Evolutionary conservation across 345 rosid genomes (phyloP), one percentile per base, ranked within the genome.

Genomic region (Viola odorata): DNA sequence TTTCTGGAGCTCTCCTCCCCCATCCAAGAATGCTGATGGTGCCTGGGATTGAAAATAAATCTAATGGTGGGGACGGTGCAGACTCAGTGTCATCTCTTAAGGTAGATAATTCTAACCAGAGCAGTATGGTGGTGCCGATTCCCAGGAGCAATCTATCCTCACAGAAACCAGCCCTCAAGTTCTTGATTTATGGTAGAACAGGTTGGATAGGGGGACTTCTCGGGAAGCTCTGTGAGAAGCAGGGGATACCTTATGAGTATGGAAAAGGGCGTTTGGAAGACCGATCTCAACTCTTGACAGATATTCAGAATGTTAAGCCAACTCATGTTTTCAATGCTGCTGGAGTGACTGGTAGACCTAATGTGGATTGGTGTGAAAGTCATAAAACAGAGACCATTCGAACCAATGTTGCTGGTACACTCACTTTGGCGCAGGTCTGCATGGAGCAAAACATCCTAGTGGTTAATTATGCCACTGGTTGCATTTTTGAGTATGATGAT

Each of bases 1-100:
- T 64, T 17, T 40, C 68, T 0, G 68, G 68, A 37, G 68, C 68
- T 11, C 44, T 64, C 37, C 54, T 64, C 6, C 68, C 68, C 11
- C 68, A 64, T 40, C 68, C 68, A 10, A 64, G 68, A 45, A 64
- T 64, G 68, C 61, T 64, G n/a, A 64, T 64, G 68, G 48, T 64
- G 68, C 61, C 68, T 47, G 68, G 68, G 10, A 23, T 23, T 23
- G 32, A 23, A 23, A 23, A 23, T 23, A 23, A 23, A 23, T 23
- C 32, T 23, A 23, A 23, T 23, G 32, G 32, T 23, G 32, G 32
- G 32, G 32, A 23, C 32, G 32, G 32, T 23, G 32, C 32, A 0
- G 32, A 23, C 2, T 23, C 32, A 2, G 32, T 23, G 23, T 44
- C n/a, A 3, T 41, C 66, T 0, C 11, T 3, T 37, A 53, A 11